phyloP scores from a whole-genome alignment of 169 alveolate species.

The Eimeria acervulina region DNA sequence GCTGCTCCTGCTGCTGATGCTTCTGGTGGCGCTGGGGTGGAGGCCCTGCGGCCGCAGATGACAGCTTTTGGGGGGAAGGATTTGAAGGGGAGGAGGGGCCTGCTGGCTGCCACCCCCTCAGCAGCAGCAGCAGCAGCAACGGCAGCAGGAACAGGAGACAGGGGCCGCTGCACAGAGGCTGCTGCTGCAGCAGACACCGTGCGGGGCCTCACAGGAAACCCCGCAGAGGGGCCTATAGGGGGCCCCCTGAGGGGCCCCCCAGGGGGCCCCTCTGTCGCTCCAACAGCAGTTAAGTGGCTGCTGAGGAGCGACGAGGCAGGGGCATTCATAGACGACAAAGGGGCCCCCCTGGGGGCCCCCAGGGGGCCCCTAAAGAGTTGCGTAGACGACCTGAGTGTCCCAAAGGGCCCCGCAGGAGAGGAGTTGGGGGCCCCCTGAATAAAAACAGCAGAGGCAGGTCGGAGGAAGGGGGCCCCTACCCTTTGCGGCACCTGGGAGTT shows the following conservation, averaged over 20 bases:
- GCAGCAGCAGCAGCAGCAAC: too few relatives aligned
- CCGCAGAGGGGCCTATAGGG: too few relatives aligned
- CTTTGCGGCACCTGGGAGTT: not conserved
- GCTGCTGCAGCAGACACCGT: too few relatives aligned
- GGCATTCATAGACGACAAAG: not conserved
- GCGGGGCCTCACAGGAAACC: too few relatives aligned
- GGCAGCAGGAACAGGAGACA: too few relatives aligned
- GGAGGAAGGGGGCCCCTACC: not conserved
- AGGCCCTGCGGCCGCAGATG: not conserved
- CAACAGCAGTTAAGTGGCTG: not conserved
- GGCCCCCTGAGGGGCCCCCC: too few relatives aligned
- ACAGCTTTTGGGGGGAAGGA: too few relatives aligned
- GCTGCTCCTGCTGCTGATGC: not conserved
- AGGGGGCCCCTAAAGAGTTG: not conserved
- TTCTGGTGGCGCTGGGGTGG: not conserved
- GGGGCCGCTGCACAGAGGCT: too few relatives aligned
- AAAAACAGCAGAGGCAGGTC: not conserved
- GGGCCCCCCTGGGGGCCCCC: conserved; percentile 33
- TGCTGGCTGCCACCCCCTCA: too few relatives aligned
- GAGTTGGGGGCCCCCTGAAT: not conserved
- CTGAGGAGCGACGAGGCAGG: not conserved
- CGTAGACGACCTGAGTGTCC: not conserved
- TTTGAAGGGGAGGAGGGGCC: too few relatives aligned
- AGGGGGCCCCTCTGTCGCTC: too few relatives aligned
- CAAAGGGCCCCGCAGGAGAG: not conserved